Evolutionary conservation across 1,284 basidiomycete species (phyloP), one percentile per base, ranked within the genome.

Genomic region (Phylloboletellus chloephorus): DNA sequence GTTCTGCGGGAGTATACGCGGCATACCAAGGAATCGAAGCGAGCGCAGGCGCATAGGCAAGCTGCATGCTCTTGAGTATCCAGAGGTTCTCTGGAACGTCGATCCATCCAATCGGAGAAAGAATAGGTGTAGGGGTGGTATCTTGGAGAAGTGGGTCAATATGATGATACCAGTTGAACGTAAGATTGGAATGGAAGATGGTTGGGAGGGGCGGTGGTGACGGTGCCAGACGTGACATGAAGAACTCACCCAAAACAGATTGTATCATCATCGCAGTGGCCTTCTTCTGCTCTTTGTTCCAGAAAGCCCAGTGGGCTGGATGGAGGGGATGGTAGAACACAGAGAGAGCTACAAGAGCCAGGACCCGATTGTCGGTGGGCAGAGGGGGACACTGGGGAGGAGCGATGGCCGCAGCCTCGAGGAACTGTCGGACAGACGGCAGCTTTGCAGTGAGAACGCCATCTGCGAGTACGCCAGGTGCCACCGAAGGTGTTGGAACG

Each of bases 91-190:
- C 60, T 20, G 54, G 58, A 10, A 48, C 39, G 13, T 61, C 58
- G 31, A 60, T 60, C 58, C 58, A 60, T 33, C 47, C 61, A 48
- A 64, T 63, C 45, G 58, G 61, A 21, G 58, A 58, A n/a, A 64
- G 55, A 24, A 60, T 64, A 8, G 58, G 58, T 10, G 54, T 56
- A 3, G 58, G 58, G 0, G 54, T 58, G 2, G 49, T 46, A 36
- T 61, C 58, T 60, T 22, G 32, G 39, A 39, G 25, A 31, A 15
- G 28, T 25, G 29, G 25, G 46, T 62, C 28, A 62, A 16, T 21
- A 39, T 12, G 17, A 7, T 9, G 11, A 37, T 23, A 21, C 10
- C 17, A 28, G 7, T 15, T 20, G 13, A 16, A 20, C 6, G 21
- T 13, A 36, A 26, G 47, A 53, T 46, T 13, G 31, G 15, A 24